Percentiles rank a stretch among this genome's conserved stretches.
Conservation (phyloP, 2,329 filamentous ascomycete species). For the Ophiosphaerella herpotricha region DNA sequence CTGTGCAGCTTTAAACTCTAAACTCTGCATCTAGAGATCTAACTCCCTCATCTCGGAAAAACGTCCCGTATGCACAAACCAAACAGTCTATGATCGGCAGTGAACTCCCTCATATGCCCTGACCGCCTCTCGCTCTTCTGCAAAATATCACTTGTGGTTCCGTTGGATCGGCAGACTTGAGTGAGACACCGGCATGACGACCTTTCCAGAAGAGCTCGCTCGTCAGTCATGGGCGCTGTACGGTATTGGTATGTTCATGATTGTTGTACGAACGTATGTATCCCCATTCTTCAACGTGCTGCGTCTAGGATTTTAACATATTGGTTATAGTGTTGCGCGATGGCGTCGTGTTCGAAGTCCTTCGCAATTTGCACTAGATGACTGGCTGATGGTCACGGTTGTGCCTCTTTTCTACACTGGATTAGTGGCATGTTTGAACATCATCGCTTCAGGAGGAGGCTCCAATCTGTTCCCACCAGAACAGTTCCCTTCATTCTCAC, state of each 20-base stretch:
- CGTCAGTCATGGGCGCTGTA: constrained; percentile 37
- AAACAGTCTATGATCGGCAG: constrained; percentile 3
- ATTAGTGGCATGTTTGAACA: constrained; percentile 49
- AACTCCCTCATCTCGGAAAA: constrained; percentile 1
- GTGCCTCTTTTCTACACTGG: constrained; percentile 45
- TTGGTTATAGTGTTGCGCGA: constrained; percentile 27
- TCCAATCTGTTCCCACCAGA: constrained; percentile 51
- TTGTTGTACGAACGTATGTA: constrained; percentile 34
- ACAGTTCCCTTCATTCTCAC: constrained; percentile 42
- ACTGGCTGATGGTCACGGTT: constrained; percentile 38
- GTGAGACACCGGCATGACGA: constrained; percentile 19
- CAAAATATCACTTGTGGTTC: too few species aligned
- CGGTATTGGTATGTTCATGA: constrained; percentile 34
- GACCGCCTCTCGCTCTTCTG: background rate
- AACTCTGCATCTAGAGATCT: background rate
- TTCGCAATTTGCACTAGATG: constrained; percentile 27
- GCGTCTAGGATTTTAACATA: background rate
- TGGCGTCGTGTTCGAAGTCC: constrained; percentile 29
- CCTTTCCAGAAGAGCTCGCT: constrained; percentile 23
- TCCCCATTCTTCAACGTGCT: background rate
- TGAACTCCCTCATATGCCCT: background rate
- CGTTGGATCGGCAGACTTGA: constrained; percentile 5
- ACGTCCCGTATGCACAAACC: background rate
- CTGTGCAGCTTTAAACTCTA: too few species aligned
- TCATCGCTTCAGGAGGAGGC: constrained; percentile 49